Evolutionary conservation across 768 basidiomycete species (phyloP).

Genomic region (Lactarius sp.): DNA sequence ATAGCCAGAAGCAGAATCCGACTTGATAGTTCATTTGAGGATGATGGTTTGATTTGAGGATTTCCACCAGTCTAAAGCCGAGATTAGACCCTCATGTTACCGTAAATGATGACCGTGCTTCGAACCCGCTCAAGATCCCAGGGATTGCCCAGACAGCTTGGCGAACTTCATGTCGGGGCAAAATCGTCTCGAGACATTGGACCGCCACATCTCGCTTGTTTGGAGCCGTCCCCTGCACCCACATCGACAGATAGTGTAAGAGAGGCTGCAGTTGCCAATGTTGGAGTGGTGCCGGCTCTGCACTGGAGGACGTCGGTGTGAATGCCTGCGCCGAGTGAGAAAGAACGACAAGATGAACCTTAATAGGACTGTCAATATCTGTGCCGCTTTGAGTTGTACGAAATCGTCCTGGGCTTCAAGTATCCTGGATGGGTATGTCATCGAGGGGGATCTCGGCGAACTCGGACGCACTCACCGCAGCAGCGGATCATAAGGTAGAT

Average conservation of each 20-base stretch:
- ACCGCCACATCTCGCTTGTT: slow-evolving; percentile 86
- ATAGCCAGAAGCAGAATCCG: slow-evolving; percentile 87
- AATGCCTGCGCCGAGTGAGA: neutral
- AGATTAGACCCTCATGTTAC: neutral
- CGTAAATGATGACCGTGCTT: slow-evolving; percentile 21
- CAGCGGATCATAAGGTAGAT: slow-evolving; percentile 76
- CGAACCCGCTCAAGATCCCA: slow-evolving; percentile 62
- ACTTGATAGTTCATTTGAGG: slow-evolving; percentile 97
- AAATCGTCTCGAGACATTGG: slow-evolving; percentile 81
- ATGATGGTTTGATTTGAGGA: slow-evolving; percentile 71
- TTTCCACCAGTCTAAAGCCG: slow-evolving; percentile 67
- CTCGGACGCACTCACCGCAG: slow-evolving; percentile 48
- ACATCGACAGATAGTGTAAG: slow-evolving; percentile 30
- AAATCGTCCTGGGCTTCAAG: slow-evolving; percentile 90
- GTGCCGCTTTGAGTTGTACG: slow-evolving; percentile 83
- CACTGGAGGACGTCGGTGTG: slow-evolving; percentile 22
- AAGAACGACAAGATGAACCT: slow-evolving; percentile 48
- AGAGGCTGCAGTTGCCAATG: slow-evolving; percentile 34
- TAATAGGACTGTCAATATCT: slow-evolving; percentile 83
- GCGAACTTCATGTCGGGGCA: slow-evolving; percentile 77
- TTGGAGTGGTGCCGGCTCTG: slow-evolving; percentile 29
- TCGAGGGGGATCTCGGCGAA: neutral
- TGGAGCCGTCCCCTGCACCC: slow-evolving; percentile 38
- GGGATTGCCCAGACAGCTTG: slow-evolving; percentile 75
- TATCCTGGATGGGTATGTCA: slow-evolving; percentile 44